Conservation (phyloP, 164 flowering plant species). For the Buxus sempervirens region DNA sequence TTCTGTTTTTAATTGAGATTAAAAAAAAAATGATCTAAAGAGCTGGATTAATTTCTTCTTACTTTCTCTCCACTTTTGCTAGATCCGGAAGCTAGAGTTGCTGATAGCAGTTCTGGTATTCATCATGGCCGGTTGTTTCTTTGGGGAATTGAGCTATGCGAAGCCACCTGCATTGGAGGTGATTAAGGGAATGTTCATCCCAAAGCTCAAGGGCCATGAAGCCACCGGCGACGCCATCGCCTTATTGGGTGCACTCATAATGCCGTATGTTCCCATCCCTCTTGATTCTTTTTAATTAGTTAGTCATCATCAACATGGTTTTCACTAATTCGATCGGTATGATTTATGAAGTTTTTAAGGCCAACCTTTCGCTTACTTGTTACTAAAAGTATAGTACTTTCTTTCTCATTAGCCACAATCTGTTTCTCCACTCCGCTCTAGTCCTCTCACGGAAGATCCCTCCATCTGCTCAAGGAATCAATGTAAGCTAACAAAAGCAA, state of each 20-base stretch:
- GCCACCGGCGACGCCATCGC: conserved; percentile 14
- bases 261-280: conserved; percentile 3
- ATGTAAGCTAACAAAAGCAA: no score
- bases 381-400: background rate
- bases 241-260: conserved; percentile 9
- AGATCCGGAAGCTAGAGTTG: no score
- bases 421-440: conserved; percentile 15
- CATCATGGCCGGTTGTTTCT: no score
- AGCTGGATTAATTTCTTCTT: background rate
- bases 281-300: background rate
- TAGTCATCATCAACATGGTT: background rate
- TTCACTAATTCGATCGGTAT: no score
- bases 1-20: background rate
- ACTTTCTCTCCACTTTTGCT: no score
- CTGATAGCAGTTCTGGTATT: no score
- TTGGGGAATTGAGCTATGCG: no score
- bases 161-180: no score
- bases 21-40: background rate
- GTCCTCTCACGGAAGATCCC: conserved; percentile 12
- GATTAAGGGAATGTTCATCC: conserved; percentile 4
- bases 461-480: background rate
- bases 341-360: no score
- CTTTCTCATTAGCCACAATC: conserved; percentile 10
- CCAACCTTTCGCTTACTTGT: background rate
- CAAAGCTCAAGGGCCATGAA: background rate